Conservation (phyloP, 2,329 filamentous ascomycete species). For the Claviceps africana region DNA sequence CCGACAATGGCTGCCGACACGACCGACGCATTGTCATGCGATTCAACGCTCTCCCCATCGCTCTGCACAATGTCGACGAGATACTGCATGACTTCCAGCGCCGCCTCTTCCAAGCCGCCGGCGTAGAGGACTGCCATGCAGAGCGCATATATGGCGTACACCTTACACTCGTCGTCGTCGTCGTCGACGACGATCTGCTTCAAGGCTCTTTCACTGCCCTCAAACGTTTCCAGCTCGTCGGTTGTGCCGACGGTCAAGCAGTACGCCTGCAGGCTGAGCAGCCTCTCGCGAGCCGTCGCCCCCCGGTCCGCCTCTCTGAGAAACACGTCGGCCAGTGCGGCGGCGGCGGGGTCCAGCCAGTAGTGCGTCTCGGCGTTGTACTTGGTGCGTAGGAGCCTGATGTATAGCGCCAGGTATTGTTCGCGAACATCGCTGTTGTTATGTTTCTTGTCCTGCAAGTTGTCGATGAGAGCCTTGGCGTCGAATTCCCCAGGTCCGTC, state of each 20-base stretch:
- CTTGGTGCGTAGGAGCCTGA: constrained; percentile 38
- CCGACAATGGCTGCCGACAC: constrained; percentile 63
- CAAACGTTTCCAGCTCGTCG: constrained; percentile 36
- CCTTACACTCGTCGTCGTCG: constrained; percentile 48
- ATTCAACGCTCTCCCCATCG: constrained; percentile 60
- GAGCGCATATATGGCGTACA: constrained; percentile 64
- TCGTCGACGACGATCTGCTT: constrained; percentile 29
- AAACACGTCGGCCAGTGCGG: constrained; percentile 48
- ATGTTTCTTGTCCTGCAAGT: constrained; percentile 62
- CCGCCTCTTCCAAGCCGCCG: constrained; percentile 54
- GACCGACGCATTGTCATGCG: constrained; percentile 54
- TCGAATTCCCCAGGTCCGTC: constrained; percentile 54
- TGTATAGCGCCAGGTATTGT: constrained; percentile 19
- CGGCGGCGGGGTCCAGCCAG: constrained; percentile 42
- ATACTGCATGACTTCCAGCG: constrained; percentile 59
- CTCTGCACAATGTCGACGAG: constrained; percentile 65
- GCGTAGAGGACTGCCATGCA: constrained; percentile 62
- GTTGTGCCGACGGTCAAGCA: constrained; percentile 53
- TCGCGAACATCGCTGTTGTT: constrained; percentile 61
- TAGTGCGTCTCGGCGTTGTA: constrained; percentile 20
- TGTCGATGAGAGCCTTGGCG: constrained; percentile 47
- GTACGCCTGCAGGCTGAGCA: constrained; percentile 58
- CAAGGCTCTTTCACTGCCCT: constrained; percentile 15
- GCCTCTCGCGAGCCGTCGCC: constrained; percentile 52
- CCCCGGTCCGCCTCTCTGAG: constrained; percentile 57